Evolutionary conservation across 495 filamentous ascomycete species (phyloP).

Genomic region (Aspergillus cavernicola): DNA sequence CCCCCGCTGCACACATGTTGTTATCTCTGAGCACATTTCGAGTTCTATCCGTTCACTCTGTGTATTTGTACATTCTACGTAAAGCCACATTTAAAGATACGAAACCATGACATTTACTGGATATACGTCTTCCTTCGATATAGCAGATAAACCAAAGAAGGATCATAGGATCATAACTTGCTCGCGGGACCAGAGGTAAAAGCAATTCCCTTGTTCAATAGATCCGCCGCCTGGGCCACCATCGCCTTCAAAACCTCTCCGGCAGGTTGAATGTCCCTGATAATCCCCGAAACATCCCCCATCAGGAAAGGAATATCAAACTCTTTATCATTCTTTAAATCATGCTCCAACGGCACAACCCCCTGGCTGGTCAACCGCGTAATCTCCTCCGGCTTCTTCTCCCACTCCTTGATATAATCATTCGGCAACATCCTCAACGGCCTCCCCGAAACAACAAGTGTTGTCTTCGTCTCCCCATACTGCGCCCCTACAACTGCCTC

Average conservation of each 20-base stretch:
- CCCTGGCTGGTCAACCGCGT: slow-evolving; percentile 66
- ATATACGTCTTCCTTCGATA: slow-evolving; percentile 7
- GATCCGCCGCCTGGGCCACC: slow-evolving; percentile 71
- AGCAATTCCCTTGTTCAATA: slow-evolving; percentile 49
- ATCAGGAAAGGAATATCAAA: slow-evolving; percentile 83
- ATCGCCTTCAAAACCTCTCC: slow-evolving; percentile 79
- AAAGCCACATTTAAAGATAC: slow-evolving; percentile 21
- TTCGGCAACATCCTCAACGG: slow-evolving; percentile 78
- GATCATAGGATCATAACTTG: slow-evolving; percentile 41
- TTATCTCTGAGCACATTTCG: not conserved
- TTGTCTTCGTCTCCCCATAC: slow-evolving; percentile 72
- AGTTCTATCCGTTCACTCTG: slow-evolving; percentile 16
- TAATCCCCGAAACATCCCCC: slow-evolving; percentile 84
- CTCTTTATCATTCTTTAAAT: slow-evolving; percentile 73
- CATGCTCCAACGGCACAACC: slow-evolving; percentile 72
- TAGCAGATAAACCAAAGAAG: too few species aligned
- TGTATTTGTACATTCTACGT: slow-evolving; percentile 40
- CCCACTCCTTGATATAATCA: slow-evolving; percentile 77
- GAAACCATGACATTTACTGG: slow-evolving; percentile 9
- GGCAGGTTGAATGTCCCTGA: slow-evolving; percentile 73
- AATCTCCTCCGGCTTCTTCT: slow-evolving; percentile 66
- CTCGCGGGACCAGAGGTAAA: slow-evolving; percentile 33
- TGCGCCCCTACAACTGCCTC: slow-evolving; percentile 68
- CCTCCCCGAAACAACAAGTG: slow-evolving; percentile 73
- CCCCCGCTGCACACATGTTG: slow-evolving; percentile 1